Evolutionary conservation across 2,329 filamentous ascomycete genomes (phyloP).

Genomic region (Neospermospora avenae): DNA sequence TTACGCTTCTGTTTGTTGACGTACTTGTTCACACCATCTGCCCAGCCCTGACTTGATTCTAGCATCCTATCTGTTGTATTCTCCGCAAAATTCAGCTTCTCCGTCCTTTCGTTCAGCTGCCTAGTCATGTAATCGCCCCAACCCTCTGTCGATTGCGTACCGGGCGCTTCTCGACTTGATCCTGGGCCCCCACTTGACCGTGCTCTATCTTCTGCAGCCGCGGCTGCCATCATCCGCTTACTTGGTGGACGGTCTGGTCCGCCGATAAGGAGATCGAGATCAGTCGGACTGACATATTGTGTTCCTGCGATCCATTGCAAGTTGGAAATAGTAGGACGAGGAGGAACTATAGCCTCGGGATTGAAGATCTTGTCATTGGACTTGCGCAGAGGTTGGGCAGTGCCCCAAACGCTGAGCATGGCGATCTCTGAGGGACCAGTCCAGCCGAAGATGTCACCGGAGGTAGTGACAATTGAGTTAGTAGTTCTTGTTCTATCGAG

Average conservation of each 20-base stretch:
- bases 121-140: constrained; percentile 80
- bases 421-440: constrained; percentile 82
- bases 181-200: constrained; percentile 37
- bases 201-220: constrained; percentile 67
- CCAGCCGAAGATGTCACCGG: constrained; percentile 85
- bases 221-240: constrained; percentile 81
- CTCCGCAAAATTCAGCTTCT: constrained; percentile 77
- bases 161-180: constrained; percentile 25
- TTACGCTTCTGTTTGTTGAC: constrained; percentile 85
- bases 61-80: constrained; percentile 83
- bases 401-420: constrained; percentile 81
- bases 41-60: constrained; percentile 77
- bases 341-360: constrained; percentile 66
- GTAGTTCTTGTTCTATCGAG: constrained; percentile 71
- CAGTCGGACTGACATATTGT: constrained; percentile 80
- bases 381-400: constrained; percentile 60
- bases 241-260: constrained; percentile 84
- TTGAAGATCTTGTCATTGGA: constrained; percentile 76
- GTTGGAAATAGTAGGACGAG: constrained; percentile 89
- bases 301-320: constrained; percentile 96
- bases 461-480: constrained; percentile 67
- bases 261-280: constrained; percentile 88
- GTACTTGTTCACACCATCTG: constrained; percentile 84
- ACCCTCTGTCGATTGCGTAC: constrained; percentile 47
- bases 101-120: constrained; percentile 85